Base-by-base conservation (phyloP, 495 filamentous ascomycete species). In the Xylaria bambusicola region DNA sequence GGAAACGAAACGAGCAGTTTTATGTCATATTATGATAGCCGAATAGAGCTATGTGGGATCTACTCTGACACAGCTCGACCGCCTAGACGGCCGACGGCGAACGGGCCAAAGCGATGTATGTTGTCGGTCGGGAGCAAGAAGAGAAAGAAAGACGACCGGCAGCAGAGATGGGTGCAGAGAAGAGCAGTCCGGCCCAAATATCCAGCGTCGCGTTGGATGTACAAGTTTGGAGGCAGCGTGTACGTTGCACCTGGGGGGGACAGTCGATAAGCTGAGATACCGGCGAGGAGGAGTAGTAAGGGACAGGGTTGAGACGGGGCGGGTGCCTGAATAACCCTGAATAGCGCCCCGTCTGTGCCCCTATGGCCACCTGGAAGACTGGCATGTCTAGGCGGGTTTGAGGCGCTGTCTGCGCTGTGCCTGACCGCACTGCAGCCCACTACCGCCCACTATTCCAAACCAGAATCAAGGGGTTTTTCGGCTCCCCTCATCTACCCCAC, bases 1-100 rank as follows among this genome's bases (percentile, higher is more conserved):
- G 36, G 42, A 29, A 40, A 42, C 12, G 52, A 44, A 45, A 18
- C 21, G 54, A 51, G 47, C 40, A 53, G 57, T 26, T 36, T 60
- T 68, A 68, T 58, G 55, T 68, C 68, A 71, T 71, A 56, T 64
- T 71, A 71, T 57, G 47, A 58, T 33, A 56, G 46, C 42, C 51
- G 8, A 17, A 41, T 1, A 15, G 42, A 33, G 35, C 46, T 26
- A 41, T 47, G 33, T 21, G 26, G 35, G 15, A 21, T n/a, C 6
- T 36, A 44, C 12, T 41, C 41, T 59, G 65, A 70, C 65, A 31
- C 68, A 65, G 68, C 61, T 64, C 63, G 42, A 62, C 68, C 68
- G 63, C 64, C 41, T 44, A 45, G 35, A 64, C 68, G 68, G 65
- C 66, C 41, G 35, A 64, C 68, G 68, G 65, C 66, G 68, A 64